Percentiles rank a stretch among this genome's conserved stretches.
Conservation (phyloP, 2,329 filamentous ascomycete species). For the Colletotrichum incanum region DNA sequence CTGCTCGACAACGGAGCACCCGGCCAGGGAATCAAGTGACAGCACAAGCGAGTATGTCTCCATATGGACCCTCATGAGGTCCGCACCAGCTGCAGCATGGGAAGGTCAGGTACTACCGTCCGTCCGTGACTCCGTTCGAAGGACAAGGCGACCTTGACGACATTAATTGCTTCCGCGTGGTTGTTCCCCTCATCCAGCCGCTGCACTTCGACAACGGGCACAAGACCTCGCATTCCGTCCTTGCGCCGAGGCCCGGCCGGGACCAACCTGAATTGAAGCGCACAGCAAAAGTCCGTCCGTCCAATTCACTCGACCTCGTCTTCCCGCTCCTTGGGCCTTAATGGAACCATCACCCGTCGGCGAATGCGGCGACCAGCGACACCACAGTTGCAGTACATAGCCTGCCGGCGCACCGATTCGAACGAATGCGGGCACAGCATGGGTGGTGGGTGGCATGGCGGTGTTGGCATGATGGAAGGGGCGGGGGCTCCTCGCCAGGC, state of each 20-base stretch:
- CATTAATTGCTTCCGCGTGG: conserved; percentile 11
- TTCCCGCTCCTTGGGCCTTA: conserved; percentile 1
- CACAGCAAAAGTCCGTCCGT: neutral
- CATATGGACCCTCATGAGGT: conserved; percentile 29
- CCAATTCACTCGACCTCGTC: neutral
- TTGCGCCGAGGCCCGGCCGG: conserved; percentile 18
- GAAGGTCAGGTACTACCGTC: conserved; percentile 33
- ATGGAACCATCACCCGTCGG: conserved; percentile 1
- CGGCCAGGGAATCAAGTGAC: conserved; percentile 34
- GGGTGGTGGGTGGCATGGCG: conserved; percentile 13
- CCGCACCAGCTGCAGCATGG: conserved; percentile 36
- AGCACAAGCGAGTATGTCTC: conserved; percentile 36
- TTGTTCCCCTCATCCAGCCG: conserved; percentile 3
- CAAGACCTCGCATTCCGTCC: conserved; percentile 20
- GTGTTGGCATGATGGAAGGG: neutral
- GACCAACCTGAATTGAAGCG: neutral
- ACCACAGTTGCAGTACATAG: neutral
- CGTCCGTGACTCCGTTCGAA: conserved; percentile 26
- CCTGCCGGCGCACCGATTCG: neutral
- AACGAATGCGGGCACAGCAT: conserved; percentile 20
- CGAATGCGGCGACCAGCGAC: conserved; percentile 2
- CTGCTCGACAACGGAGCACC: conserved; percentile 3
- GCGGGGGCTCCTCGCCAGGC: conserved; percentile 24
- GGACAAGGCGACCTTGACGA: conserved; percentile 34
- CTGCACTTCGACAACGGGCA: neutral